Base-by-base conservation (phyloP, 2,329 filamentous ascomycete species). In the Dactylellina haptotyla region DNA sequence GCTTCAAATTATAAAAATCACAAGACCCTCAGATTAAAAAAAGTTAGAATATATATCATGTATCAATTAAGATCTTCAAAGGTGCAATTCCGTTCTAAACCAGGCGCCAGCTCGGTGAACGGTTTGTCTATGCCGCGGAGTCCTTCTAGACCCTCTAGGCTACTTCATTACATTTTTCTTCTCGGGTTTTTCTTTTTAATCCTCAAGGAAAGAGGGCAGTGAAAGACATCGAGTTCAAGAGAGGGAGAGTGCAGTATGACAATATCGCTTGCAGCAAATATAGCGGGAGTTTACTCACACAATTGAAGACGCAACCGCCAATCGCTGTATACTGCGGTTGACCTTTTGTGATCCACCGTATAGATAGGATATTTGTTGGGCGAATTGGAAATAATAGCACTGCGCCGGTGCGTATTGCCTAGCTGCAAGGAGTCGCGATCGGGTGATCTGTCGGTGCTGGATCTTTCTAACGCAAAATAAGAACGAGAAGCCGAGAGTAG, bases 11-110 rank as follows among this genome's bases (percentile, higher is more conserved):
- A 12, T 41, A 34, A 41, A 46, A 43, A 50, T 56, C 43, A 32
- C 37, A 20, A 57, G 65, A 30, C 23, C 57, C 57, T 51, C 26
- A 48, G n/a, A n/a, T n/a, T n/a, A n/a, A n/a, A n/a, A 37, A 41
- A 56, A 62, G 56, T 69, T 62, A 61, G 46, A 62, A 62, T 45
- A 53, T 30, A 43, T 56, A 58, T 30, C 12, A 54, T 18, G 3
- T 9, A 5, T 12, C 34, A 20, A 12, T 53, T 62, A 62, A 62
- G 69, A 73, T 73, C 69, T 73, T 66, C 69, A 57, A 9, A 8
- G 23, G 18, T 41, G 25, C 46, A 72, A 73, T 73, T 39, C 54
- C 62, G 32, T 4, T 23, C 28, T n/a, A n/a, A n/a, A 45, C 23
- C 18, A 46, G 43, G 20, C 39, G 20, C 26, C 16, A 62, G 46